phyloP scores from a whole-genome alignment of 345 rosid species.

The Angophora floribunda region DNA sequence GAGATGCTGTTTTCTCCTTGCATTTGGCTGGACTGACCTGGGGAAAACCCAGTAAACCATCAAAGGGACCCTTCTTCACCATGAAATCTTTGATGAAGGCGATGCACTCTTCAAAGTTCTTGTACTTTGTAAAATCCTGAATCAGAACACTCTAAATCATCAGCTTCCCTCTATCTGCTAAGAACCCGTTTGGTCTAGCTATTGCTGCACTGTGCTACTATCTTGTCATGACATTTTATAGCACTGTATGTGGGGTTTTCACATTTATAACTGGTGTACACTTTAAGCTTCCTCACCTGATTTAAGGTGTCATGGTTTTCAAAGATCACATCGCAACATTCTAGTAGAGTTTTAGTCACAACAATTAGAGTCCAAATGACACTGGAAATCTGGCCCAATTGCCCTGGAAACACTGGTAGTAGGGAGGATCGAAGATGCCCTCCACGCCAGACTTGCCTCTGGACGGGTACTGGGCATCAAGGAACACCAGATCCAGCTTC shows the following conservation, averaged over 20 bases:
- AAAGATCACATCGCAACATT: background rate
- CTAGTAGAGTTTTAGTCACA: background rate
- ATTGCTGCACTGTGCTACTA: background rate
- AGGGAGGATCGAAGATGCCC: constrained; percentile 29
- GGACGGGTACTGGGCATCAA: constrained; percentile 28
- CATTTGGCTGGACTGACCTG: constrained; percentile 17
- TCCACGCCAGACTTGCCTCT: constrained; percentile 30
- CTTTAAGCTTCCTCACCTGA: too few relatives aligned
- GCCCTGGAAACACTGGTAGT: constrained; percentile 28
- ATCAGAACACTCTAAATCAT: background rate
- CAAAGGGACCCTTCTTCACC: constrained; percentile 62
- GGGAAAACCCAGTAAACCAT: constrained; percentile 77
- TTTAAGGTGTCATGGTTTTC: too few relatives aligned
- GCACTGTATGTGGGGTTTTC: background rate
- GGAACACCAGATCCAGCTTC: constrained; percentile 24
- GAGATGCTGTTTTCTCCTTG: background rate
- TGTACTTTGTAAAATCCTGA: constrained; percentile 48
- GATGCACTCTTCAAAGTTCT: constrained; percentile 49
- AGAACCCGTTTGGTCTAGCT: background rate
- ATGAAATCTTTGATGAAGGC: constrained; percentile 48
- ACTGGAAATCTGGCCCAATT: constrained; percentile 3
- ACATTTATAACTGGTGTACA: too few relatives aligned
- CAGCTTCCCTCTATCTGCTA: background rate
- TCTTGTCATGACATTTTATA: background rate
- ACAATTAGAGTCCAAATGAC: background rate